These are phyloP conservation scores for Diaporthe velutina DNA, from an alignment of 2,329 filamentous ascomycete species.

Conservation along the genomic window DNA sequence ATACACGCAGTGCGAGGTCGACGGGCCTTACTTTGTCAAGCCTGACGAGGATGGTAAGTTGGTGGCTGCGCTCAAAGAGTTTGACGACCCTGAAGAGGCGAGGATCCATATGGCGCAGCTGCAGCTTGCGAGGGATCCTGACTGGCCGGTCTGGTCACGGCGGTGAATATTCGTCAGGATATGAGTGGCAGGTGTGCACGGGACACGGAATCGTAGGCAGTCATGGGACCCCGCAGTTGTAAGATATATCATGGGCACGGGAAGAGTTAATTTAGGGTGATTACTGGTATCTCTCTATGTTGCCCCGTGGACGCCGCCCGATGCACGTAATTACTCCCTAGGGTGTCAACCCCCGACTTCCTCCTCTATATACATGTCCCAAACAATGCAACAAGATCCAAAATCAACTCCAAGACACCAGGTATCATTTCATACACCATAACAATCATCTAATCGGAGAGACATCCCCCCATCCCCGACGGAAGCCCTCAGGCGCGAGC, in stretches of 20 bases:
- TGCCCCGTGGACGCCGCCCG: background rate
- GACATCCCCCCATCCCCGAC: fast-evolving
- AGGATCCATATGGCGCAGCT: constrained; percentile 37
- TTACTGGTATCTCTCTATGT: constrained; percentile 15
- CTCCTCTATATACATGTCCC: background rate
- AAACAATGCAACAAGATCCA: background rate
- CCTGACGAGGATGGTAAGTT: constrained; percentile 42
- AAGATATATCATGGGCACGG: background rate
- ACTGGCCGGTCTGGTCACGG: constrained; percentile 35
- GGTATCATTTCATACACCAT: background rate
- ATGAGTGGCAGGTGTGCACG: background rate
- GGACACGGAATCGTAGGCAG: background rate
- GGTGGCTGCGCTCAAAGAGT: constrained; percentile 20
- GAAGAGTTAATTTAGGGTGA: constrained; percentile 2
- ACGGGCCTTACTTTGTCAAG: constrained; percentile 54
- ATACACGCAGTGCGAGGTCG: constrained; percentile 53
- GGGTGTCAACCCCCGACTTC: too few species aligned
- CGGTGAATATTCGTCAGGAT: background rate
- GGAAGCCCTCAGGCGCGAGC: background rate
- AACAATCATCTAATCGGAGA: background rate
- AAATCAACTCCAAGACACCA: background rate
- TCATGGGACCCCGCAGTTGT: background rate
- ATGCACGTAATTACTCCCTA: background rate
- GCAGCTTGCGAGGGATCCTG: constrained; percentile 36
- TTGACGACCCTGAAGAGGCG: constrained; percentile 34